Conservation (phyloP, 2,329 filamentous ascomycete species). For the Venturia pyrina region DNA sequence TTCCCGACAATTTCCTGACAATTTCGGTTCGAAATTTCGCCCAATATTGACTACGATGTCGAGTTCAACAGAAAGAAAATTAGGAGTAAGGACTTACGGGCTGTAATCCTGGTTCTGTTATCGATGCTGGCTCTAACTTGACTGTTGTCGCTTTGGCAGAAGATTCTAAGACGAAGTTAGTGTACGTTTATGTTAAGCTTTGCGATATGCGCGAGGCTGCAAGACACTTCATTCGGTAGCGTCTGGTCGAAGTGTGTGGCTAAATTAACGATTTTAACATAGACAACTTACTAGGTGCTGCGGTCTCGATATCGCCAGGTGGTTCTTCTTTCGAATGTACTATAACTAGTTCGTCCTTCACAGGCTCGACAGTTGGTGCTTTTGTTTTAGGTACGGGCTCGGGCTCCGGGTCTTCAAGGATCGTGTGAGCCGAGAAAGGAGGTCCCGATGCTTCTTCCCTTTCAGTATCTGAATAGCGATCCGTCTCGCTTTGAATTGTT, state of each 20-base stretch:
- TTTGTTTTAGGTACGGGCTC: background rate
- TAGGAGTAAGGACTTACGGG: background rate
- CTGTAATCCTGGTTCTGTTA: background rate
- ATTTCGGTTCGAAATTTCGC: too few relatives aligned
- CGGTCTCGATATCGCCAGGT: background rate
- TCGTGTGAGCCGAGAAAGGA: background rate
- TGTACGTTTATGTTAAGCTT: too few relatives aligned
- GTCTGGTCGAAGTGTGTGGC: background rate
- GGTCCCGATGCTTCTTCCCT: background rate
- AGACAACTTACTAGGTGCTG: background rate
- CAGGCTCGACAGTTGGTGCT: background rate
- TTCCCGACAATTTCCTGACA: too few relatives aligned
- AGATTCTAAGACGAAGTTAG: background rate
- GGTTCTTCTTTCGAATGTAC: background rate
- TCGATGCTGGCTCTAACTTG: background rate
- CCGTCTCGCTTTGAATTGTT: background rate
- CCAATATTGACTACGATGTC: background rate
- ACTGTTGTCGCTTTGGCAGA: background rate
- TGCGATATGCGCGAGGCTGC: too few relatives aligned
- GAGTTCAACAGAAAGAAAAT: too few relatives aligned
- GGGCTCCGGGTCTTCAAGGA: background rate
- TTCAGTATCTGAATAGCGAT: background rate
- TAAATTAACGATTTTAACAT: background rate
- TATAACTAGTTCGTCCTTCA: too few relatives aligned
- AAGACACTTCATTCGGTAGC: background rate